A percentile compares a stretch with the other conserved stretches of the same genome.
These are phyloP conservation scores for Monilinia laxa DNA, from an alignment of 2,329 filamentous ascomycete species.

Conservation along the genomic window DNA sequence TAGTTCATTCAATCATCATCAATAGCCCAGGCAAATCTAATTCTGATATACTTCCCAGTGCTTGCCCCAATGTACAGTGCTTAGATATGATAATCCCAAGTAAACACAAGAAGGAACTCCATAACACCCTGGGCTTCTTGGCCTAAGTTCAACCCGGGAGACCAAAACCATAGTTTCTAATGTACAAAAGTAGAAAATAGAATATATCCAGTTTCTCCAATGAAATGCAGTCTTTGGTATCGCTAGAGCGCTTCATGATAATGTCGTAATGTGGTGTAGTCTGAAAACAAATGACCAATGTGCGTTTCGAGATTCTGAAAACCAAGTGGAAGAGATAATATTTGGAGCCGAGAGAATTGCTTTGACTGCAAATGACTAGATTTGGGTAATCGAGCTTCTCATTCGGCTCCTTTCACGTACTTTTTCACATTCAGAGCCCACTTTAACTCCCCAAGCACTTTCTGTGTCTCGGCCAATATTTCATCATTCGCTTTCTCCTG, in stretches of 20 bases:
- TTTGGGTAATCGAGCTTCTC: constrained; percentile 29
- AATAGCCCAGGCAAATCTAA: constrained; percentile 17
- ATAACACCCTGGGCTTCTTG: constrained; percentile 10
- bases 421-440: constrained; percentile 71
- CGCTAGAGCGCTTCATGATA: background rate
- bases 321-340: background rate
- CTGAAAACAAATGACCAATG: background rate
- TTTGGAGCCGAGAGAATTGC: background rate
- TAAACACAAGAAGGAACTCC: constrained; percentile 19
- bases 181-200: constrained; percentile 23
- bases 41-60: constrained; percentile 16
- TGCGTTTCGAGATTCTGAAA: background rate
- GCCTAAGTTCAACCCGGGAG: constrained; percentile 18
- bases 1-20: constrained; percentile 21
- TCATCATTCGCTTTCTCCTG: constrained; percentile 62
- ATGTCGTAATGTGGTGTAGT: constrained; percentile 11
- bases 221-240: constrained; percentile 24
- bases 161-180: constrained; percentile 20
- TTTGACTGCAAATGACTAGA: background rate
- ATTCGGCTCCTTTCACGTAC: constrained; percentile 57
- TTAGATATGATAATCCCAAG: constrained; percentile 10
- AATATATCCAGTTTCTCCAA: constrained; percentile 23
- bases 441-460: constrained; percentile 65
- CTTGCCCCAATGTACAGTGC: constrained; percentile 18
- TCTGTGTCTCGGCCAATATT: constrained; percentile 57